phyloP scores from a whole-genome alignment of 2,329 filamentous ascomycete species.

The Clarireedia homoeocarpa region DNA sequence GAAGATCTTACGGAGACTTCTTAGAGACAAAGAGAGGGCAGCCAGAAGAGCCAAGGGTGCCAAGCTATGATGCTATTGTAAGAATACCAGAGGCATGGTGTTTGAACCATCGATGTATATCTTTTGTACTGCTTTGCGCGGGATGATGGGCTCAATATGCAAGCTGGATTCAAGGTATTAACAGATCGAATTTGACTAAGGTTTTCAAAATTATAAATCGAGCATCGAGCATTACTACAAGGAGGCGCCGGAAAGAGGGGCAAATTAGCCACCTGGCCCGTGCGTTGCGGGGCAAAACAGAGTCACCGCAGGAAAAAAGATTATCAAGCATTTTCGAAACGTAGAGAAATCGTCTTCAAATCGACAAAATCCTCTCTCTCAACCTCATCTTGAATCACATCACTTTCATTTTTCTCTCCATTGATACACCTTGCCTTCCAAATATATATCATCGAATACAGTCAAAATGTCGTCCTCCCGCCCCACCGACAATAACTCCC shows the following conservation, averaged over 20 bases:
- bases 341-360: neutral
- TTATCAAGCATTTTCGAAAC: constrained; percentile 12
- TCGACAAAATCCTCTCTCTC: neutral
- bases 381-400: too few species aligned
- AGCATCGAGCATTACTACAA: too few species aligned
- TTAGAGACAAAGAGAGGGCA: constrained; percentile 69
- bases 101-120: too few species aligned
- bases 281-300: constrained; percentile 6
- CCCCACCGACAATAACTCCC: constrained; percentile 16
- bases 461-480: constrained; percentile 21
- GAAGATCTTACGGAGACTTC: constrained; percentile 61
- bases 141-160: too few species aligned
- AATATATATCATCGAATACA: neutral
- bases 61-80: neutral
- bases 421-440: neutral
- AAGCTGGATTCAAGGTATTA: neutral
- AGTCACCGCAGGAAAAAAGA: constrained; percentile 7
- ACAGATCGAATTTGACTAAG: too few species aligned
- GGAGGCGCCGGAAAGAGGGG: neutral
- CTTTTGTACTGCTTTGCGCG: too few species aligned
- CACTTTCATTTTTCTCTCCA: neutral
- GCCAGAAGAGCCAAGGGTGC: constrained; percentile 54
- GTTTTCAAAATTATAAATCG: too few species aligned
- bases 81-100: neutral
- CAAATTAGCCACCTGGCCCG: neutral